Evolutionary conservation across 164 flowering plant genomes (phyloP), one percentile per base, ranked within the genome.

Genomic region (Cinnamomum chago): DNA sequence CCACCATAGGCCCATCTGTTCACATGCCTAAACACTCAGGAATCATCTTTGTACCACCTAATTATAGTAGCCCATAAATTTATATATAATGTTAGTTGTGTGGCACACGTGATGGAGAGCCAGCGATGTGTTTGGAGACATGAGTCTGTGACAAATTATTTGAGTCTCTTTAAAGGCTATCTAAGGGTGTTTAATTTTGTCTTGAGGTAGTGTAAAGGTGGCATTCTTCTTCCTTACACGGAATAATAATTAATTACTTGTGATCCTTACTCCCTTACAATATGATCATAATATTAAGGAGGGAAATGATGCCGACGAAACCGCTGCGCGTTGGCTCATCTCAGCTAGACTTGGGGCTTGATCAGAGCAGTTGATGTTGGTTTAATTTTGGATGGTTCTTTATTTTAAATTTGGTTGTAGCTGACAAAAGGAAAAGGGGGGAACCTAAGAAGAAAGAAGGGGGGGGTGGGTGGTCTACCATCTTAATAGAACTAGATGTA

Each of bases 401-500:
- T 67, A 15, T 5, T 17, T 73, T 65, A 25, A 27, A 72, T 35
- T 23, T 40, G 66, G 51, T 50, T 70, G 72, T 50, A 23, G 28
- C 24, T 22, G 68, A 40, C 50, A 67, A 74, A 73, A 68, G 66
- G 64, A 55, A 74, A 74, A 67, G 76, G 12, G 58, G 58, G 67
- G 35, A 58, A 60, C 47, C 67, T 6, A 40, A 23, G 58, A 55
- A 30, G 18, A 47, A 67, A 66, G 70, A 24, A 9, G 47, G 2
- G 58, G 58, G 67, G 72, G 60, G 17, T 73, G 25, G 72, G 20
- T 70, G 62, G 73, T 68, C 72, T 70, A 33, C 25, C 68, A 35
- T 75, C 24, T 47, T 22, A 30, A 55, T 60, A 24, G 72, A 23
- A 70, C 24, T 30, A 40, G 72, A 73, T 67, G 60, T 60, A 27